Evolutionary conservation across 164 flowering plant species (phyloP), one percentile per base, ranked within the genome.

Genomic region (Vitis cinerea): DNA sequence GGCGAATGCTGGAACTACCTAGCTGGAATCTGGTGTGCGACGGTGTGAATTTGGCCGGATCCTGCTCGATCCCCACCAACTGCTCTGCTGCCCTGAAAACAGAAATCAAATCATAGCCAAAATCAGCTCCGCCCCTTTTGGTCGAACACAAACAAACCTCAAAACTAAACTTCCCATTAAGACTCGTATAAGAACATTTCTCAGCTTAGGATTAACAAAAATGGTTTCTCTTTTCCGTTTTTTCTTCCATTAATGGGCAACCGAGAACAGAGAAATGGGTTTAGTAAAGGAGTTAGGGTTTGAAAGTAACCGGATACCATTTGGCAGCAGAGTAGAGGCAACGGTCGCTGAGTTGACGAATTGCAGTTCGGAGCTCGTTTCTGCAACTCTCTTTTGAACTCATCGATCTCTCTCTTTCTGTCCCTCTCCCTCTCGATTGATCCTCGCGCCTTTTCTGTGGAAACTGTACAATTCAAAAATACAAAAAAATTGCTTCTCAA

Each of bases 291-390:
- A 6, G 44, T 37, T 37, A 37, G 44, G 44, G 44, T 37, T 37
- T 37, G 44, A 37, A 37, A 37, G 44, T 37, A 6, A 37, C 3
- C 27, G 23, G 54, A 12, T 75, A 95, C 99, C 99, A 96, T 89
- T 86, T 90, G 72, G 98, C 75, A 50, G 99, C 98, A 31, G 98
- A 84, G 87, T 93, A 87, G 66, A 96, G 92, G 75, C 99, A 85
- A n/a, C 99, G 99, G 68, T 96, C 93, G 48, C 76, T 80, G 74
- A 96, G 98, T 63, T 91, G 99, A 50, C 86, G 94, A 66, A 93
- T 77, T 47, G 97, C 97, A 68, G 83, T 70, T 16, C 97, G 90
- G 64, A 96, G 97, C 79, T 96, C 98, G 75, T 44, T 74, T 71
- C 95, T 74, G 83, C 85, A 89, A 71, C 55, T 85, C 44, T 96